These are phyloP conservation scores for Stachybotrys chartarum DNA, from an alignment of 2,329 filamentous ascomycete species.

Conservation along the genomic window DNA sequence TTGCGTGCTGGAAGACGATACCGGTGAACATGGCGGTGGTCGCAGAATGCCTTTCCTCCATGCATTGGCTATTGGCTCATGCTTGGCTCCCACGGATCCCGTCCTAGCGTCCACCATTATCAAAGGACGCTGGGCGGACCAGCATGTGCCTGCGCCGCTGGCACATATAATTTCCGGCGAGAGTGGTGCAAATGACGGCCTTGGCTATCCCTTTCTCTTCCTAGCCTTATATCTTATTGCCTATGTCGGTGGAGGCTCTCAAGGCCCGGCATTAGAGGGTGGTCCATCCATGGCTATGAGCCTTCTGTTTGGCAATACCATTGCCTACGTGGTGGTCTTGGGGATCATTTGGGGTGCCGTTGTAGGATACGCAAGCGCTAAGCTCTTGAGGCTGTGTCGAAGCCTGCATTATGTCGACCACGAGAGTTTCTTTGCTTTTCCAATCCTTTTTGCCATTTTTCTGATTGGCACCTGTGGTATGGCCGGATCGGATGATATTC, in stretches of 20 bases:
- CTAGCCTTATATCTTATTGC: slow-evolving; percentile 78
- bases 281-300: slow-evolving; percentile 62
- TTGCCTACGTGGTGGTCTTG: slow-evolving; percentile 74
- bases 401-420: slow-evolving; percentile 74
- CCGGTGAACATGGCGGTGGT: too few species aligned
- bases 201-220: slow-evolving; percentile 85
- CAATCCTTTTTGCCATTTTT: slow-evolving; percentile 78
- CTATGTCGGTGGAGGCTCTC: slow-evolving; percentile 56
- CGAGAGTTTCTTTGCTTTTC: slow-evolving; percentile 83
- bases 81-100: slow-evolving; percentile 51
- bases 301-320: slow-evolving; percentile 79
- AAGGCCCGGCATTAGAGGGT: slow-evolving; percentile 50
- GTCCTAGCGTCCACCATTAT: background rate
- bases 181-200: slow-evolving; percentile 81
- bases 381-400: slow-evolving; percentile 77
- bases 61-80: slow-evolving; percentile 73
- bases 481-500: slow-evolving; percentile 80
- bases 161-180: slow-evolving; percentile 78
- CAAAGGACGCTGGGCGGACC: slow-evolving; percentile 87
- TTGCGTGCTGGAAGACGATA: slow-evolving; percentile 59
- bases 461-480: slow-evolving; percentile 81
- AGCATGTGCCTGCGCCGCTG: slow-evolving; percentile 75
- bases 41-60: too few species aligned
- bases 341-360: slow-evolving; percentile 70
- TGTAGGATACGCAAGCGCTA: slow-evolving; percentile 76